phyloP scores from a whole-genome alignment of 208 protist species.

The Trypanosoma boissoni region DNA sequence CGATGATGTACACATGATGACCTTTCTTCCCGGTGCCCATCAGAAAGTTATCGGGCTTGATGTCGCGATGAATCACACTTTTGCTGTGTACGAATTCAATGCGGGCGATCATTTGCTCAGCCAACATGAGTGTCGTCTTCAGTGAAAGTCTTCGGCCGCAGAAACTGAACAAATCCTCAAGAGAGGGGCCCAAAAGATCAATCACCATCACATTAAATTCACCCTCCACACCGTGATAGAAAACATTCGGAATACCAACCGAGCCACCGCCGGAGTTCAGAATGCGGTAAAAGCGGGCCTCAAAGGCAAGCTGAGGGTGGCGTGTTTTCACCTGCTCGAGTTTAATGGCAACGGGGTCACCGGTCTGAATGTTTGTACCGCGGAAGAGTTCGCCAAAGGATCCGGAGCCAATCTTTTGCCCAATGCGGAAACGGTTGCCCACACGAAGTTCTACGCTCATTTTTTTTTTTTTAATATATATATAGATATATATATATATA shows the following conservation, averaged over 20 bases:
- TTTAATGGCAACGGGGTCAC: conserved; percentile 76
- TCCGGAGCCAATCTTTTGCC: conserved; percentile 97
- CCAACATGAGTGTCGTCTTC: conserved; percentile 96
- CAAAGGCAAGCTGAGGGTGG: conserved; percentile 52
- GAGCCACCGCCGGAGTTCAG: conserved; percentile 57
- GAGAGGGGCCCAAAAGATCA: conserved; percentile 96
- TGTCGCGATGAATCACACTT: conserved; percentile 84
- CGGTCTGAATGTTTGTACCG: conserved; percentile 57
- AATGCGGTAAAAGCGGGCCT: conserved; percentile 73
- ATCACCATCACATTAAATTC: conserved; percentile 99
- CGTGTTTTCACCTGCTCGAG: conserved; percentile 69
- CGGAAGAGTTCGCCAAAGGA: conserved; percentile 93
- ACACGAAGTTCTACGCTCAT: conserved; percentile 93
- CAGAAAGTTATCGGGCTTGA: conserved; percentile 91
- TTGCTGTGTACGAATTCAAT: conserved; percentile 93
- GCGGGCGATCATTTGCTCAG: conserved; percentile 92
- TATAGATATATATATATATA: conserved; percentile 8
- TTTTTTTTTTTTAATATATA: not conserved
- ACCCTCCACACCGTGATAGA: conserved; percentile 94
- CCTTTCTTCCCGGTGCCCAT: conserved; percentile 61
- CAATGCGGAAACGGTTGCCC: conserved; percentile 95
- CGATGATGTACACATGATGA: conserved; percentile 80
- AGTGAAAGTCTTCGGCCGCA: conserved; percentile 85
- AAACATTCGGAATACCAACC: conserved; percentile 94
- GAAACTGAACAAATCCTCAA: conserved; percentile 98